Base-by-base conservation (phyloP, 345 rosid genomes). In the Lagerstroemia speciosa region DNA sequence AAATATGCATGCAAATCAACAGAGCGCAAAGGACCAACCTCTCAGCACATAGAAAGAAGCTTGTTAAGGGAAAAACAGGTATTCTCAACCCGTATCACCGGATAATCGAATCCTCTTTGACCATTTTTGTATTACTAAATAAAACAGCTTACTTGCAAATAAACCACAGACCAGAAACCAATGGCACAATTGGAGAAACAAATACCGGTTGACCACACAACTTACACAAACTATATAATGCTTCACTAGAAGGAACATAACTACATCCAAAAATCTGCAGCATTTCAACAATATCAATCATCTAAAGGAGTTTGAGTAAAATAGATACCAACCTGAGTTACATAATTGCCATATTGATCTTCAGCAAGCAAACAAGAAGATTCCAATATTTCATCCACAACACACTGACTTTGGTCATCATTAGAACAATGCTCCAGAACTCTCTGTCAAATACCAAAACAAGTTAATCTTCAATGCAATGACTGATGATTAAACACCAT, bases 311-410 rank as follows among this genome's bases (percentile, higher is more conserved):
- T 58, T 30, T 58, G 17, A 14, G 34, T 60, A 8, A 11, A 67
- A 24, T 43, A 52, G 63, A 68, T 36, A 50, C 82, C 66, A 60
- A 91, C 99, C 99, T 95, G 99, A 52, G 92, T 88, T 63, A 95
- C 98, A 80, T 95, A 95, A 81, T 95, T 95, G 62, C 99, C 98
- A 83, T 95, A 95, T 73, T 88, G 99, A 73, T 95, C 97, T 71
- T 87, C 93, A 75, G 99, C 95, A 80, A 95, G 99, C 74, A 32
- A 65, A 78, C 65, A 78, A 37, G 89, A 86, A 52, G 97, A 91
- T 65, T 88, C 99, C 84, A 92, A 75, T 67, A 90, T 95, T 77
- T 92, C 99, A 74, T 90, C 92, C 40, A 92, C 87, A 73, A 95
- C 85, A 72, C 87, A 95, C 71, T 80, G 90, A 27, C 92, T 82